Percentiles rank a stretch among this genome's conserved stretches.
These are phyloP conservation scores for Trichoderma atrobrunneum DNA, from an alignment of 2,329 filamentous ascomycete genomes.

Conservation along the genomic window DNA sequence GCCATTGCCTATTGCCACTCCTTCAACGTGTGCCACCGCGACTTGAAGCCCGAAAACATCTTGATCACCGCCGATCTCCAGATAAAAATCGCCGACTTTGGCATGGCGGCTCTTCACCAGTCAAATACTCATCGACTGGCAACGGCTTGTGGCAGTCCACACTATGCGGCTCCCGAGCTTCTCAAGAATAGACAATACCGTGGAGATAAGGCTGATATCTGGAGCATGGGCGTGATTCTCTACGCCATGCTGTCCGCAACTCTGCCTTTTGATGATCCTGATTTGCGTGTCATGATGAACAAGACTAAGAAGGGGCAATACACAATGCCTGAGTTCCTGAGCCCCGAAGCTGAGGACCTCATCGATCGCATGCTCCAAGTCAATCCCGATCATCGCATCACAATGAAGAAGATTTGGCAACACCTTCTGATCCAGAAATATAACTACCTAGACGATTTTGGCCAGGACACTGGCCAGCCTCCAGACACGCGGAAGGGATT, in stretches of 20 bases:
- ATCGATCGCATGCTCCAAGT: constrained; percentile 76
- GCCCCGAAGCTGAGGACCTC: constrained; percentile 69
- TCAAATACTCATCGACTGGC: constrained; percentile 73
- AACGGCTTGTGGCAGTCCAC: constrained; percentile 92
- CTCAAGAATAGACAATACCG: constrained; percentile 74
- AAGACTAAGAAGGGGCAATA: constrained; percentile 60
- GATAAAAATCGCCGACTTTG: constrained; percentile 95
- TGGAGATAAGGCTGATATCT: constrained; percentile 85
- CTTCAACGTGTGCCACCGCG: constrained; percentile 92
- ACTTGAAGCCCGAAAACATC: constrained; percentile 97
- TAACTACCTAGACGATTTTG: constrained; percentile 67
- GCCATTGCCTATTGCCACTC: constrained; percentile 90
- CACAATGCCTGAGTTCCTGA: constrained; percentile 61
- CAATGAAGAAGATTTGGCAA: constrained; percentile 76
- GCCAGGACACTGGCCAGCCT: constrained; percentile 52
- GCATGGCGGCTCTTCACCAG: constrained; percentile 91
- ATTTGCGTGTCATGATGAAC: constrained; percentile 60
- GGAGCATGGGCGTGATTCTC: constrained; percentile 88
- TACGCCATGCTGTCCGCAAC: constrained; percentile 82
- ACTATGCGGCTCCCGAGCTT: constrained; percentile 93
- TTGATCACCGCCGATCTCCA: constrained; percentile 71
- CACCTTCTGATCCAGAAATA: constrained; percentile 87
- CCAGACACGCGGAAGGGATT: constrained; percentile 60
- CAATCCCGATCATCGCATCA: constrained; percentile 75
- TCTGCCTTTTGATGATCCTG: constrained; percentile 74